Conservation (phyloP, 2,329 filamentous ascomycete species). For the Fusarium dlaminii region DNA sequence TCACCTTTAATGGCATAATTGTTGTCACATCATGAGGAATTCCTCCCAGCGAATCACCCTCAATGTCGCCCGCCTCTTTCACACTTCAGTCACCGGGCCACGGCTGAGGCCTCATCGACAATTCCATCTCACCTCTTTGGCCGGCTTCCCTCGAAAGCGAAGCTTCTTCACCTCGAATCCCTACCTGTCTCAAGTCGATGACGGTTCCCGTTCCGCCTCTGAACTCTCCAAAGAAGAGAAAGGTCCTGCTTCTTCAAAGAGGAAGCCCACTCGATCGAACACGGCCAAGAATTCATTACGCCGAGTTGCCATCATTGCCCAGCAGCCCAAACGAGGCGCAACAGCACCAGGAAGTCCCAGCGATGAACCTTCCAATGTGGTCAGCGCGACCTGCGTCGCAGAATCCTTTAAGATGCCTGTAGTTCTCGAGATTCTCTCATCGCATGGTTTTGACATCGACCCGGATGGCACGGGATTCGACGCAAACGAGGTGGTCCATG, state of each 20-base stretch:
- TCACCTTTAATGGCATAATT: slow-evolving; percentile 34
- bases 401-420: slow-evolving; percentile 71
- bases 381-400: slow-evolving; percentile 70
- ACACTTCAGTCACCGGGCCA: slow-evolving; percentile 40
- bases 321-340: slow-evolving; percentile 59
- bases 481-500: slow-evolving; percentile 70
- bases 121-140: slow-evolving; percentile 59
- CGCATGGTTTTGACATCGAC: slow-evolving; percentile 69
- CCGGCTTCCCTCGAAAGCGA: slow-evolving; percentile 62
- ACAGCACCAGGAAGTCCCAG: slow-evolving; percentile 39
- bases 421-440: slow-evolving; percentile 66
- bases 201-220: slow-evolving; percentile 39
- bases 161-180: slow-evolving; percentile 74
- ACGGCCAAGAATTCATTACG: slow-evolving; percentile 78
- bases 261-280: slow-evolving; percentile 57
- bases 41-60: slow-evolving; percentile 47
- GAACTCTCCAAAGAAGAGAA: slow-evolving; percentile 34
- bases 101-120: slow-evolving; percentile 45
- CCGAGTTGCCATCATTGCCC: slow-evolving; percentile 86
- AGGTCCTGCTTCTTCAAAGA: slow-evolving; percentile 48
- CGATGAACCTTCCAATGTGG: slow-evolving; percentile 54
- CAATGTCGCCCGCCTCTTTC: slow-evolving; percentile 45
- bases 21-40: slow-evolving; percentile 46
- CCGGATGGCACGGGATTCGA: slow-evolving; percentile 70
- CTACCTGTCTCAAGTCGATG: slow-evolving; percentile 56